These are phyloP conservation scores for Verbascum thapsus DNA, from an alignment of 257 asterid species.

Conservation along the genomic window DNA sequence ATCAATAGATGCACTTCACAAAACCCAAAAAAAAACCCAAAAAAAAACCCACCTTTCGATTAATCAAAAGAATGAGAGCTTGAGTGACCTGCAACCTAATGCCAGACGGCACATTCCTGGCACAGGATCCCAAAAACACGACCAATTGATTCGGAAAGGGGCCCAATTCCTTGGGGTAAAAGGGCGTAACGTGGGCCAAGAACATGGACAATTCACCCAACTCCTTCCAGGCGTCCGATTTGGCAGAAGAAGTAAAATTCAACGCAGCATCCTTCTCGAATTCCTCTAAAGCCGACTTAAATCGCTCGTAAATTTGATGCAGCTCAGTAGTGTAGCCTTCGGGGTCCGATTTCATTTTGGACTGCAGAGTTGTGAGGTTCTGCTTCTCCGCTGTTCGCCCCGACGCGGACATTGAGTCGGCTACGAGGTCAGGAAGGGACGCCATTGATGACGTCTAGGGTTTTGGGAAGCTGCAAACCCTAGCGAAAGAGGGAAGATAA, in stretches of 20 bases:
- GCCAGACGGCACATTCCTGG: slow-evolving; percentile 62
- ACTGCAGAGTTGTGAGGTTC: slow-evolving; percentile 63
- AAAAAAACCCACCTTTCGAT: slow-evolving; percentile 55
- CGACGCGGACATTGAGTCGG: slow-evolving; percentile 56
- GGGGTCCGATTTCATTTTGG: slow-evolving; percentile 84
- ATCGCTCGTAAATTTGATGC: slow-evolving; percentile 59
- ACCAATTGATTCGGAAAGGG: slow-evolving; percentile 65
- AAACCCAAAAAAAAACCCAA: background rate
- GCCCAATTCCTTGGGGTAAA: slow-evolving; percentile 51
- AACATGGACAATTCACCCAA: slow-evolving; percentile 78
- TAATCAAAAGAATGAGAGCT: slow-evolving; percentile 72
- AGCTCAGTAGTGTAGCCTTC: slow-evolving; percentile 82
- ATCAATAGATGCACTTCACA: no score
- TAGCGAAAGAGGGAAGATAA: slow-evolving; percentile 10
- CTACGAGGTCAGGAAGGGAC: slow-evolving; percentile 27
- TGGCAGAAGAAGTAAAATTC: slow-evolving; percentile 69
- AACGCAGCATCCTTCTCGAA: slow-evolving; percentile 80
- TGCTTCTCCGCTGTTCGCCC: slow-evolving; percentile 62
- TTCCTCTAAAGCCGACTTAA: slow-evolving; percentile 76
- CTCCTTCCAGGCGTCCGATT: slow-evolving; percentile 67
- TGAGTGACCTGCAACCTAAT: slow-evolving; percentile 68
- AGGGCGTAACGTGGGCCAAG: slow-evolving; percentile 78
- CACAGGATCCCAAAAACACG: slow-evolving; percentile 62
- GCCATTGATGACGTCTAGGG: slow-evolving; percentile 35
- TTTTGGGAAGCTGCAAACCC: slow-evolving; percentile 9